Percentiles rank a stretch among this genome's conserved stretches.
phyloP scores from a whole-genome alignment of 805 yeast genomes.

The Candida ponderosae region DNA sequence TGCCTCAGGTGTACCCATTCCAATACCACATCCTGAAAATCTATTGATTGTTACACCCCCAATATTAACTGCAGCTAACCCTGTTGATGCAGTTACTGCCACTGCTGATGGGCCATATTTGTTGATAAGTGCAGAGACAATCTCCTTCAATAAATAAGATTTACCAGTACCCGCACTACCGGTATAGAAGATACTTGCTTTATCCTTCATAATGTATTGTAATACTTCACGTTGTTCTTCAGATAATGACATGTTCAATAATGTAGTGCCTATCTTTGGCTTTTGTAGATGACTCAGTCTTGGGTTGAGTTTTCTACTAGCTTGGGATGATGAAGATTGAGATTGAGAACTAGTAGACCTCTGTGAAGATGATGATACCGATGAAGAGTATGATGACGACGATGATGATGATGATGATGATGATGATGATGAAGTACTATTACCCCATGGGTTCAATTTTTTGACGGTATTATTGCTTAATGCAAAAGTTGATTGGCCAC shows the following conservation, averaged over 20 bases:
- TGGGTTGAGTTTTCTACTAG: conserved; percentile 7
- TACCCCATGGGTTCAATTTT: not conserved
- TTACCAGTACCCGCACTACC: conserved; percentile 91
- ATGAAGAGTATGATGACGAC: too few relatives aligned
- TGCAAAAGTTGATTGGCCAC: not conserved
- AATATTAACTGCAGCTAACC: conserved; percentile 89
- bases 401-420: not conserved
- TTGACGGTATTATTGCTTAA: not conserved
- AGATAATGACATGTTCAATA: conserved; percentile 14
- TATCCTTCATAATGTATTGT: conserved; percentile 40
- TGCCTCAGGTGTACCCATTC: conserved; percentile 38
- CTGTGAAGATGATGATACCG: not conserved
- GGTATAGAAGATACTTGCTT: conserved; percentile 59
- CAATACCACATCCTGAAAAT: conserved; percentile 82
- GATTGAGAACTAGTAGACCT: conserved; percentile 2
- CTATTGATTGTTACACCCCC: conserved; percentile 87
- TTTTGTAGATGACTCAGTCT: conserved; percentile 2
- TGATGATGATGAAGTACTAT: not conserved
- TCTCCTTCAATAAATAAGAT: conserved; percentile 55
- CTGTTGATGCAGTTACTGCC: conserved; percentile 93
- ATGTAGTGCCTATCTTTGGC: conserved; percentile 7
- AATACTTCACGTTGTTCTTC: conserved; percentile 47
- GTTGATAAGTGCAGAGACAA: conserved; percentile 45
- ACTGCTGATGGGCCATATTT: conserved; percentile 42
- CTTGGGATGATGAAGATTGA: not conserved